These are phyloP conservation scores for Chrysanthemum seticuspe DNA, from an alignment of 129 eudicot genomes.

Conservation along the genomic window DNA sequence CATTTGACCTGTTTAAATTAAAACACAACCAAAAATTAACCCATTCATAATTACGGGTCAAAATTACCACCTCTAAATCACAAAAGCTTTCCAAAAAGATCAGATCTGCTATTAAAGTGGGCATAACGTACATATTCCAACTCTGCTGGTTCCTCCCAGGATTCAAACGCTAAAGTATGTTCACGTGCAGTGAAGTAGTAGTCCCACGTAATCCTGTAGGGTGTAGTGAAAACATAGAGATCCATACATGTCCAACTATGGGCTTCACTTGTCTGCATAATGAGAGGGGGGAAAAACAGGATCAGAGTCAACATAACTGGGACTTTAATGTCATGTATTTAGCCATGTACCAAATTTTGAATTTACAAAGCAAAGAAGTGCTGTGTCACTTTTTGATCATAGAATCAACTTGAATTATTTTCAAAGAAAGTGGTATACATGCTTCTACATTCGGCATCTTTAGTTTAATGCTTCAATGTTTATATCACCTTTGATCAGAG, in stretches of 20 bases:
- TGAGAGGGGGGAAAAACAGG: slow-evolving; percentile 9
- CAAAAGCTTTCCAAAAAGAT: slow-evolving; percentile 2
- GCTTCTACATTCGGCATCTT: neutral
- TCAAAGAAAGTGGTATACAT: neutral
- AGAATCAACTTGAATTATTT: neutral
- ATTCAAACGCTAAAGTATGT: slow-evolving; percentile 62
- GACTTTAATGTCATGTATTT: neutral
- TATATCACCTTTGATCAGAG: neutral
- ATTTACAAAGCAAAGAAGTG: too few species aligned
- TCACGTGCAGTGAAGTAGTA: slow-evolving; percentile 81
- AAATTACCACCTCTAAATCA: slow-evolving; percentile 14
- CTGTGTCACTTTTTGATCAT: neutral
- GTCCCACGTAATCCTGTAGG: slow-evolving; percentile 96
- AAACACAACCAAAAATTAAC: neutral
- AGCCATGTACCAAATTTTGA: too few species aligned
- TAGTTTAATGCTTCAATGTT: neutral
- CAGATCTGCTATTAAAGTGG: slow-evolving; percentile 6
- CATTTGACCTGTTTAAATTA: too few species aligned
- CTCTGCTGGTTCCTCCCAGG: slow-evolving; percentile 99
- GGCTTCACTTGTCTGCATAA: slow-evolving; percentile 73
- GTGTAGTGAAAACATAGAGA: slow-evolving; percentile 96
- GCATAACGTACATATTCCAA: slow-evolving; percentile 76
- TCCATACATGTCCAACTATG: slow-evolving; percentile 99
- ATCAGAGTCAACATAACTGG: slow-evolving; percentile 13
- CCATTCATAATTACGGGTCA: neutral